Percentiles rank a stretch among this genome's conserved stretches.
These are phyloP conservation scores for Ganoderma lingzhi DNA, from an alignment of 1,284 basidiomycete genomes.

Conservation along the genomic window DNA sequence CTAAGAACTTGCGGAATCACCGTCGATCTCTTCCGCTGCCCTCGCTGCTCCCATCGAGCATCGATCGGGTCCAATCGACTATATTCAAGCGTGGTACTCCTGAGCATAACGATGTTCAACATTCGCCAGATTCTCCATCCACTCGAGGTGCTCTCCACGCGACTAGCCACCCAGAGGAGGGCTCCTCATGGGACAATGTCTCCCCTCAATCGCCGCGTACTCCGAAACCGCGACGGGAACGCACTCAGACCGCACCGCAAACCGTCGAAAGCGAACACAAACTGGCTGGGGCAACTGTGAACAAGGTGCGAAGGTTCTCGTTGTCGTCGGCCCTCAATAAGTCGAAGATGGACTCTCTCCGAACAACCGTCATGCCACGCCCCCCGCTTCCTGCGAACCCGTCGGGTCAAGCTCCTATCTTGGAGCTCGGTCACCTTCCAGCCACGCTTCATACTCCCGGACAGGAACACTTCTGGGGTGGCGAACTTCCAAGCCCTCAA, in stretches of 20 bases:
- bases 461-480: constrained; percentile 24
- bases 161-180: not conserved
- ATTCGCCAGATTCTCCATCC: not conserved
- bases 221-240: constrained; percentile 23
- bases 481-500: constrained; percentile 23
- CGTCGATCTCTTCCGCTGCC: constrained; percentile 34
- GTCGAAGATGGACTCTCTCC: constrained; percentile 34
- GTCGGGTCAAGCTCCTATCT: not conserved
- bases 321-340: constrained; percentile 37
- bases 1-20: constrained; percentile 28
- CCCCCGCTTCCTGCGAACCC: constrained; percentile 32
- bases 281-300: not conserved
- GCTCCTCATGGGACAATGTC: not conserved
- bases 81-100: not conserved
- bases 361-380: constrained; percentile 36
- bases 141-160: not conserved
- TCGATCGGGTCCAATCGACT: constrained; percentile 10
- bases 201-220: constrained; percentile 18
- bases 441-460: not conserved
- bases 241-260: constrained; percentile 31
- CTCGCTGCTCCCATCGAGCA: constrained; percentile 24
- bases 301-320: constrained; percentile 37
- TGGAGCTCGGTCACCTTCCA: not conserved
- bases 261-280: constrained; percentile 1
- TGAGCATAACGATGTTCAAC: not conserved